phyloP scores from a whole-genome alignment of 2,329 filamentous ascomycete genomes.

The Exutisphaerella laricina region DNA sequence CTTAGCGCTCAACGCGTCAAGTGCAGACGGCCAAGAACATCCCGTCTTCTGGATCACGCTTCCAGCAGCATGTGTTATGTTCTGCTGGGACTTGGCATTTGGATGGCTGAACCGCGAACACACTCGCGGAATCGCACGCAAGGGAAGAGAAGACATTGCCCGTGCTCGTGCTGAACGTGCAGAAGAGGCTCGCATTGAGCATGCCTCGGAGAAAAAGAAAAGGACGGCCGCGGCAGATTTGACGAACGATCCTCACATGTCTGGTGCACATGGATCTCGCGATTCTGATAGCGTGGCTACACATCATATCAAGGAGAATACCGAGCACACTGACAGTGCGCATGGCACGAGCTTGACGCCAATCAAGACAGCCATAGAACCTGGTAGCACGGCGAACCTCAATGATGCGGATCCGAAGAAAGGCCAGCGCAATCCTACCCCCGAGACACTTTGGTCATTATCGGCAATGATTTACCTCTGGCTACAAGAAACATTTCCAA shows the following conservation, averaged over 20 bases:
- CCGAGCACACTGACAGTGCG: not conserved
- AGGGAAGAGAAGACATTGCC: slow-evolving; percentile 46
- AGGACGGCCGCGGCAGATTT: not conserved
- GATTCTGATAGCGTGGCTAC: not conserved
- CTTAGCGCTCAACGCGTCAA: slow-evolving; percentile 59
- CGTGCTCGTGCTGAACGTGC: slow-evolving; percentile 39
- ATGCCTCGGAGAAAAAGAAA: not conserved
- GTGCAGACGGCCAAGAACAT: slow-evolving; percentile 44
- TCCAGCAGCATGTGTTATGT: slow-evolving; percentile 62
- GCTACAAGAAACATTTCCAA: slow-evolving; percentile 66
- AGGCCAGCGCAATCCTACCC: not conserved
- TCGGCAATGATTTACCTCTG: slow-evolving; percentile 47
- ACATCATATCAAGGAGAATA: not conserved
- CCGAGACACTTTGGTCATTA: slow-evolving; percentile 51
- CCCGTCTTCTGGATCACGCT: slow-evolving; percentile 65
- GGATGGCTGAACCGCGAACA: slow-evolving; percentile 60
- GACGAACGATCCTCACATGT: not conserved
- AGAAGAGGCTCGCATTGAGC: slow-evolving; percentile 25
- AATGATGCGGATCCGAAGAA: not conserved
- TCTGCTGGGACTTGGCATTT: slow-evolving; percentile 59
- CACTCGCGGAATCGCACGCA: slow-evolving; percentile 57
- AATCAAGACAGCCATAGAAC: no score
- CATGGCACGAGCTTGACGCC: not conserved
- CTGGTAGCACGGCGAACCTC: no score
- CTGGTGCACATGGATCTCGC: not conserved